Evolutionary conservation across 129 eudicot species (phyloP).

Genomic region (Chrysanthemum seticuspe): DNA sequence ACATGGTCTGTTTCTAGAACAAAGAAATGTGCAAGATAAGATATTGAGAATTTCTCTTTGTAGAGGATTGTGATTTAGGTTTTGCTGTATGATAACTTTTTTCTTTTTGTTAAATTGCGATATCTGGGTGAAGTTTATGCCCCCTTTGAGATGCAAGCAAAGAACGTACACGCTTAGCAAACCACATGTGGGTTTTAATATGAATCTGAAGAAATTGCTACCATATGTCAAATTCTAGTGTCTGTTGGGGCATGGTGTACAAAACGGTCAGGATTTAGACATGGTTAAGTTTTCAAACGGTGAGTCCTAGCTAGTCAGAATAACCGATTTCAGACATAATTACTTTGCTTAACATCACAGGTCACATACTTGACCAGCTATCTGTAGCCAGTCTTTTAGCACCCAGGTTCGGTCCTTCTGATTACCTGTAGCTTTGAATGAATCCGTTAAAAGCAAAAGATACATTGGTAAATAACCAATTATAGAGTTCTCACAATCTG

Average conservation of each 20-base stretch:
- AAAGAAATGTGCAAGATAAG: neutral
- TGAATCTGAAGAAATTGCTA: neutral
- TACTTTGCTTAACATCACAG: too few species aligned
- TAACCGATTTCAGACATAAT: too few species aligned
- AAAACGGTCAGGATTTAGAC: too few species aligned
- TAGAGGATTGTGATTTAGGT: neutral
- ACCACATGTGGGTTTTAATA: too few species aligned
- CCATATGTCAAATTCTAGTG: neutral
- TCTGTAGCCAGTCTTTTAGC: too few species aligned
- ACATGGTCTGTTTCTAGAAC: neutral
- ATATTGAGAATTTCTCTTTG: conserved; percentile 1
- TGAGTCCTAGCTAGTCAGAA: too few species aligned
- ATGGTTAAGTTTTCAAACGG: too few species aligned
- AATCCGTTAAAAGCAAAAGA: neutral
- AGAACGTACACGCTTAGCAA: too few species aligned
- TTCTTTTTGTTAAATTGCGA: neutral
- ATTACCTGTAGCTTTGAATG: neutral
- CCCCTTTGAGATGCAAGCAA: conserved; percentile 4
- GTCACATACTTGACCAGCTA: too few species aligned
- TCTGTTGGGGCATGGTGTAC: too few species aligned
- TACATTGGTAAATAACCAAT: neutral
- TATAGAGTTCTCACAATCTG: neutral
- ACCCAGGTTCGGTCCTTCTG: too few species aligned
- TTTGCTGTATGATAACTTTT: neutral
- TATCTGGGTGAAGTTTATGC: neutral